Evolutionary conservation across 331 rosid species (phyloP).

Genomic region (Telfairia occidentalis): DNA sequence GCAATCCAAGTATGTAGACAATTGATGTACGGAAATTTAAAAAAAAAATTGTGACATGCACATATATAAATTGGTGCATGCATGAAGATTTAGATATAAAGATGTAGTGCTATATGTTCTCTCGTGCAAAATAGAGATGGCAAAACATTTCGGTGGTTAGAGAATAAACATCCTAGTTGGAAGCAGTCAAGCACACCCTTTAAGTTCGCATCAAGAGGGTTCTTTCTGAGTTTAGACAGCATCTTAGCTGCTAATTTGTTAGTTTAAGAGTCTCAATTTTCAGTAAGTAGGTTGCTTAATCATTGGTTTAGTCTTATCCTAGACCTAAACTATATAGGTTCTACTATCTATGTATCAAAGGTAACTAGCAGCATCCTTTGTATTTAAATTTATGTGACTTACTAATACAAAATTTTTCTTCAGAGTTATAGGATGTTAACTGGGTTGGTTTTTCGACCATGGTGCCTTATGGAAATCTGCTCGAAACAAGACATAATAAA

Average conservation of each 20-base stretch:
- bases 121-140: neutral
- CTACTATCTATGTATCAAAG: neutral
- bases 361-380: neutral
- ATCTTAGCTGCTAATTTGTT: neutral
- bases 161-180: neutral
- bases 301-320: neutral
- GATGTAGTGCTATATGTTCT: neutral
- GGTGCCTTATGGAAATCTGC: slow-evolving; percentile 88
- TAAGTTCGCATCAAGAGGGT: neutral
- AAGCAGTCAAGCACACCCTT: neutral
- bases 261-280: neutral
- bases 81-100: neutral
- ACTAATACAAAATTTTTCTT: slow-evolving; percentile 12
- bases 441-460: slow-evolving; percentile 70
- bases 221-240: neutral
- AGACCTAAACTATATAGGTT: neutral
- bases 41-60: neutral
- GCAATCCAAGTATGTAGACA: neutral
- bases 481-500: slow-evolving; percentile 67
- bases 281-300: neutral
- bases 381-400: neutral
- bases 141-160: neutral
- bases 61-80: neutral
- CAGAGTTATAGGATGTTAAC: slow-evolving; percentile 72
- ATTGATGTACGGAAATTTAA: neutral